A percentile compares a stretch with the other conserved stretches of the same genome.
phyloP scores from a whole-genome alignment of 495 filamentous ascomycete species.

The Glutinoglossum americanum region DNA sequence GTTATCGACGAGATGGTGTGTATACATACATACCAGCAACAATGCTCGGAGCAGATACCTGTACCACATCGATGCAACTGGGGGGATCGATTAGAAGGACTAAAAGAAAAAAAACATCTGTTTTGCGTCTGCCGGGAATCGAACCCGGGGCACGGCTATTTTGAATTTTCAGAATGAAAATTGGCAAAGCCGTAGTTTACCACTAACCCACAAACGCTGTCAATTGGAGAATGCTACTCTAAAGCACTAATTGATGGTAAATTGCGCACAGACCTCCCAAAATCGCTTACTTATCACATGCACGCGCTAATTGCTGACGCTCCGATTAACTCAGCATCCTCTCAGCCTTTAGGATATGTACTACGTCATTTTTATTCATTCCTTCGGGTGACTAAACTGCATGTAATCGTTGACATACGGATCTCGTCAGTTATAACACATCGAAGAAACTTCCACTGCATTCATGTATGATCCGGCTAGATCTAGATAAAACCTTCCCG shows the following conservation, averaged over 20 bases:
- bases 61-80: too few relatives aligned
- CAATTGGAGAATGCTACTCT: not conserved
- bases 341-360: not conserved
- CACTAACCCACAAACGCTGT: slow-evolving; percentile 2
- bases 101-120: not conserved
- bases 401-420: not conserved
- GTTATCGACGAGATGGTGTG: too few relatives aligned
- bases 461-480: not conserved
- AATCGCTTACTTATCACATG: not conserved
- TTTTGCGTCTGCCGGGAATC: slow-evolving; percentile 1
- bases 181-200: slow-evolving; percentile 3
- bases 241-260: not conserved
- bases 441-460: not conserved
- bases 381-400: not conserved
- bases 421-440: not conserved
- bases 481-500: too few relatives aligned
- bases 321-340: not conserved
- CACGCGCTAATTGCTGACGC: not conserved
- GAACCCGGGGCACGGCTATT: slow-evolving; percentile 2
- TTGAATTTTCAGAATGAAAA: not conserved
- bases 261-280: too few relatives aligned
- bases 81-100: too few relatives aligned
- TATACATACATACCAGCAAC: too few relatives aligned
- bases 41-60: too few relatives aligned
- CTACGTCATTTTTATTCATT: too few relatives aligned